Percentiles rank a stretch among this genome's conserved stretches.
phyloP scores from a whole-genome alignment of 2,329 filamentous ascomycete species.

The Mycosphaerella arachidis region DNA sequence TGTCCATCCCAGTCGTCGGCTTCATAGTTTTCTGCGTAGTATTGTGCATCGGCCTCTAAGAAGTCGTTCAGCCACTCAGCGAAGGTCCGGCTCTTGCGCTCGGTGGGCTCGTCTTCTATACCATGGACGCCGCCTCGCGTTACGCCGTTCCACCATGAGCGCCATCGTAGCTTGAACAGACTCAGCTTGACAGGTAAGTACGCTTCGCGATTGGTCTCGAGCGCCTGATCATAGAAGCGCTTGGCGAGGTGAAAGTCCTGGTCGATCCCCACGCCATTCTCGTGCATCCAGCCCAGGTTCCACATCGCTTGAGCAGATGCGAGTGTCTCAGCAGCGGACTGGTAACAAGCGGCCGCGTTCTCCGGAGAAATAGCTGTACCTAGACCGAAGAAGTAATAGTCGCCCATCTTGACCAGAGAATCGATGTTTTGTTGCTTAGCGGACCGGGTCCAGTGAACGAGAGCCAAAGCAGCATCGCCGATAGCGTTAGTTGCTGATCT shows the following conservation, averaged over 20 bases:
- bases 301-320: constrained; percentile 92
- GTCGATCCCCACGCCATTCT: constrained; percentile 86
- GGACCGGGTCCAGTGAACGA: constrained; percentile 93
- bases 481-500: constrained; percentile 39
- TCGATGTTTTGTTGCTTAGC: constrained; percentile 91
- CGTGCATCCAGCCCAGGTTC: constrained; percentile 99
- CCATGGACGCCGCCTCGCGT: constrained; percentile 88
- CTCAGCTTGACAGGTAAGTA: constrained; percentile 90
- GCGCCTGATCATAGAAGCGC: constrained; percentile 86
- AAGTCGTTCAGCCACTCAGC: constrained; percentile 86
- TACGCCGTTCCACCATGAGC: constrained; percentile 91
- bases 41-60: constrained; percentile 54
- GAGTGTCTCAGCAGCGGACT: constrained; percentile 83
- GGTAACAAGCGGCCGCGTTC: constrained; percentile 90
- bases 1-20: constrained; percentile 40
- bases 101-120: constrained; percentile 68
- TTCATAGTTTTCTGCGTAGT: constrained; percentile 47
- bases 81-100: constrained; percentile 43
- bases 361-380: constrained; percentile 62
- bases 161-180: constrained; percentile 73
- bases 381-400: constrained; percentile 86
- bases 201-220: constrained; percentile 85
- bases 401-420: constrained; percentile 94
- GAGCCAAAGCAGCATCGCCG: constrained; percentile 61
- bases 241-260: constrained; percentile 98